phyloP scores from a whole-genome alignment of 352 stramenopile species.

The Phytophthora sp. region DNA sequence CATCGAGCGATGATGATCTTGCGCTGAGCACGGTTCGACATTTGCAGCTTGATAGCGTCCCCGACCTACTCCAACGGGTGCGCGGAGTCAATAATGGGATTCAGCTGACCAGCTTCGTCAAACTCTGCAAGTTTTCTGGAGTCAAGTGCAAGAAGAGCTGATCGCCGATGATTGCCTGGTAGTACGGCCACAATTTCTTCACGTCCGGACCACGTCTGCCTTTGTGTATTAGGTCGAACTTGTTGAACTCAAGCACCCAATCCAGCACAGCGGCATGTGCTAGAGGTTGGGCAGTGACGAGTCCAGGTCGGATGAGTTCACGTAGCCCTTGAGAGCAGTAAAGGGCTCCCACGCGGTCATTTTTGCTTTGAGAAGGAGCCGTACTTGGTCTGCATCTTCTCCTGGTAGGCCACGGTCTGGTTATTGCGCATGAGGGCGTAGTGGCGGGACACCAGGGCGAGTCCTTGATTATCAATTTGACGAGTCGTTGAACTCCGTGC shows the following conservation, averaged over 20 bases:
- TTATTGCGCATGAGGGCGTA: conserved; percentile 81
- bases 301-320: conserved; percentile 94
- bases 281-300: conserved; percentile 90
- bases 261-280: conserved; percentile 93
- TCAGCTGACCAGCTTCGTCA: no score
- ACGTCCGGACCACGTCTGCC: conserved; percentile 79
- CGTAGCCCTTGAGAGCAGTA: conserved; percentile 87
- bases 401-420: conserved; percentile 73
- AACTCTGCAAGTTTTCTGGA: no score
- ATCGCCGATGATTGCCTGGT: conserved; percentile 89
- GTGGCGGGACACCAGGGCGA: conserved; percentile 73
- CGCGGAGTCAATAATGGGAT: no score
- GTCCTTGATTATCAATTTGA: no score
- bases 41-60: no score
- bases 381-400: conserved; percentile 79
- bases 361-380: conserved; percentile 71
- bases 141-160: no score
- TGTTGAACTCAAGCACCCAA: conserved; percentile 94
- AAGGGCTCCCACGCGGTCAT: conserved; percentile 95
- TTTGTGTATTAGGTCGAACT: conserved; percentile 96
- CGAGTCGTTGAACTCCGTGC: no score
- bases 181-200: conserved; percentile 92
- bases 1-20: no score
- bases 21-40: no score
- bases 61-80: no score